Base-by-base conservation (phyloP, 768 basidiomycete genomes). In the Podaxis carcinomalis region DNA sequence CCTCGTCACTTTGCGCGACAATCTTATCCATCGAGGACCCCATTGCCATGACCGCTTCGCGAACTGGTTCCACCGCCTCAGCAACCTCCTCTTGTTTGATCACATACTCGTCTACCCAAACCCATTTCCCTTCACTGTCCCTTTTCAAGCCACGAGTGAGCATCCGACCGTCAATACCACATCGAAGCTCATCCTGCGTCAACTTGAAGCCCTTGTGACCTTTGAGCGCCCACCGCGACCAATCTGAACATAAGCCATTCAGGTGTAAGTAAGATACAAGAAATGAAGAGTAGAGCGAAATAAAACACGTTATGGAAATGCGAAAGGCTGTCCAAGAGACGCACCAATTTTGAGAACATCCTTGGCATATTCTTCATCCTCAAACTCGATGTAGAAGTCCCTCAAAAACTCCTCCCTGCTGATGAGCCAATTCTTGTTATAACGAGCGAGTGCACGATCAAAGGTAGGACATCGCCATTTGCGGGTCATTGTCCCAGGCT, bases 361-460 rank as follows among this genome's bases (percentile, higher is more conserved):
- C 5, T 60, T 55, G 27, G 67, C 66, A 63, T 76, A 79, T 65
- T 78, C 79, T 51, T 78, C 78, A 60, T 78, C 73, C 42, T 70
- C 73, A 64, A 77, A 79, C 64, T 80, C 78, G 4, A 72, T 59
- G 66, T 69, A 78, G 64, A 80, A 78, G 14, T 70, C 70, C 57
- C 69, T 70, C 13, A 78, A 50, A 56, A 71, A 76, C 69, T 75
- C 73, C 32, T 77, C 75, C 25, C 70, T 65, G 59, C 69, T 74
- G 10, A 80, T 67, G 28, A 81, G 69, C 80, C 80, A 81, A 14
- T 74, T 69, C 44, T 75, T 68, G 66, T 74, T 76, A 62, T 78
- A 80, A 57, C 80, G 68, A 28, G 71, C 70, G 49, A 81, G 63
- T 19, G 76, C 74, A 3, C 80, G 68, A 71, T 81, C 78, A 56